Percentiles rank a stretch among this genome's conserved stretches.
phyloP scores from a whole-genome alignment of 1,284 basidiomycete species.

The Neonothopanus nambi region DNA sequence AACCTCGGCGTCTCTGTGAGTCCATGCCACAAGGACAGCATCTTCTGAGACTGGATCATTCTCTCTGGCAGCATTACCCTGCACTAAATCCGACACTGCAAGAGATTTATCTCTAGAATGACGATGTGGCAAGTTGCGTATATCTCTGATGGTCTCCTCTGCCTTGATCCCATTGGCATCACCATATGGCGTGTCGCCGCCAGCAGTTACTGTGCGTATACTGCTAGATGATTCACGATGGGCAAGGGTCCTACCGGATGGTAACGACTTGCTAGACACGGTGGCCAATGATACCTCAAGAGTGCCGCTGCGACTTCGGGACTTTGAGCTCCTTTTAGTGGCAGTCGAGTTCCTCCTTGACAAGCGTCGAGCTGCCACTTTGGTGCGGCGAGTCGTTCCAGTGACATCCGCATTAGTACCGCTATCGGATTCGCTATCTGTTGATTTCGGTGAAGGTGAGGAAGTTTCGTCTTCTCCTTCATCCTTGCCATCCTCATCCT shows the following conservation, averaged over 20 bases:
- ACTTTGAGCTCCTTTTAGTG: slow-evolving; percentile 26
- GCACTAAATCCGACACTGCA: slow-evolving; percentile 27
- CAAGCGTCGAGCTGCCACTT: slow-evolving; percentile 17
- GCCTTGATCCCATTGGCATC: slow-evolving; percentile 16
- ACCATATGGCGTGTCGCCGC: slow-evolving; percentile 34
- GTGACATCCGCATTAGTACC: slow-evolving; percentile 25
- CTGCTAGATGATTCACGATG: slow-evolving; percentile 63
- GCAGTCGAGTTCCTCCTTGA: slow-evolving; percentile 24
- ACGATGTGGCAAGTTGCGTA: slow-evolving; percentile 17
- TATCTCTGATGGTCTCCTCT: slow-evolving; percentile 30
- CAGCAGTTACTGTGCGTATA: slow-evolving; percentile 65
- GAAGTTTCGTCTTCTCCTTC: slow-evolving; percentile 35
- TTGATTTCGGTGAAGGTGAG: slow-evolving; percentile 43
- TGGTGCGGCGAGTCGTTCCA: slow-evolving; percentile 14
- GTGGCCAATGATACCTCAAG: slow-evolving; percentile 9
- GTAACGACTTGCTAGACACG: slow-evolving; percentile 45
- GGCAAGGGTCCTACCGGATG: too few species aligned
- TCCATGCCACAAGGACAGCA: slow-evolving; percentile 4
- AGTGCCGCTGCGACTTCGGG: slow-evolving; percentile 60
- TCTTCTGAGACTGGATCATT: slow-evolving; percentile 3
- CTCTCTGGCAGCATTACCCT: slow-evolving; percentile 1
- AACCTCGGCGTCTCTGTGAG: slow-evolving; percentile 27
- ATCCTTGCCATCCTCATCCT: slow-evolving; percentile 39
- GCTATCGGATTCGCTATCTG: slow-evolving; percentile 50
- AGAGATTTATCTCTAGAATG: slow-evolving; percentile 25